Base-by-base conservation (phyloP, 2,329 filamentous ascomycete species). In the Beauveria varroae region DNA sequence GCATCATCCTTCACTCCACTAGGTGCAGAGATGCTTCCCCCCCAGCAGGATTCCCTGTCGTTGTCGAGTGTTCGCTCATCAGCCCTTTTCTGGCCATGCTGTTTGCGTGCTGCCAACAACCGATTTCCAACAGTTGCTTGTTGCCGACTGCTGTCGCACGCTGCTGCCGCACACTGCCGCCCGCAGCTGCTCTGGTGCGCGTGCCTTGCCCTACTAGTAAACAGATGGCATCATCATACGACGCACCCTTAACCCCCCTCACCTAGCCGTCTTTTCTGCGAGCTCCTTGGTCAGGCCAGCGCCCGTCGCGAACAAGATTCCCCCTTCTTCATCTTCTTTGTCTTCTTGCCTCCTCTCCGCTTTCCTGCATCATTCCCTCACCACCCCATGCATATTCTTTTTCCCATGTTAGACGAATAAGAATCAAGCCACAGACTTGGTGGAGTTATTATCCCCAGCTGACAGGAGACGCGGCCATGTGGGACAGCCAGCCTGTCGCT, bases 391-490 rank as follows among this genome's bases (percentile, higher is more conserved):
- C 54, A 37, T 47, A 34, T 40, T 57, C 54, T n/a, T 37, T 49
- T 49, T 14, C 14, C 43, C 54, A 49, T 57, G 43, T 28, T 18
- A 43, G 40, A 46, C 43, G n/a, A 57, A 47, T 47, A 30, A 16
- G 16, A 43, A 30, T 37, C 7, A 41, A 59, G 20, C 34, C 40
- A 34, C 4, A 44, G 56, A 26, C 47, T 52, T 34, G 47, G 56
- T 52, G 56, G 56, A 59, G 56, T 30, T 10, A 6, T 12, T 24
- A 51, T 52, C 47, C 56, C 46, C 56, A 59, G 56, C 56, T 52
- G 46, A 59, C 56, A 59, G 40, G 56, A 47, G 37, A 24, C 22
- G 47, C 47, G 40, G 56, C 24, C 18, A 59, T 51, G 47, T 58
- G 56, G 46, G 46, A 43, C 46, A 34, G 30, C 30, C 30, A 34